A percentile compares a stretch with the other conserved stretches of the same genome.
Conservation (phyloP, 2,329 filamentous ascomycete species). For the Diaporthe helianthi region DNA sequence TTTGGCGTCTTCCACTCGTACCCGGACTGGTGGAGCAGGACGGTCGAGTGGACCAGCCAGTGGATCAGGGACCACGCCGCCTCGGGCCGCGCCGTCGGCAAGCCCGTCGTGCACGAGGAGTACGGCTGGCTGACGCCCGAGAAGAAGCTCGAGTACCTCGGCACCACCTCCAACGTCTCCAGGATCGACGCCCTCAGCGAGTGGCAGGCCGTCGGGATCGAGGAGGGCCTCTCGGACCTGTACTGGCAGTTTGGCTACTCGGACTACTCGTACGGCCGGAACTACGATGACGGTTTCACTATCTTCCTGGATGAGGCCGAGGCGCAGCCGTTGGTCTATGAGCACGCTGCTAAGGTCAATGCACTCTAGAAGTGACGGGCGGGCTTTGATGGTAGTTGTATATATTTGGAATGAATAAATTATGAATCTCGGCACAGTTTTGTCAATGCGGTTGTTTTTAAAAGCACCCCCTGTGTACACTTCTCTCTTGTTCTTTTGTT, state of each 20-base stretch:
- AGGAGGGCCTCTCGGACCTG: conserved; percentile 58
- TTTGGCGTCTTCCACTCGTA: conserved; percentile 64
- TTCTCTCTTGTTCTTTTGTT: not conserved
- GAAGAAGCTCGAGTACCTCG: conserved; percentile 53
- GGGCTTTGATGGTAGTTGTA: not conserved
- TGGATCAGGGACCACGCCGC: conserved; percentile 62
- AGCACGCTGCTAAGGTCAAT: conserved; percentile 45
- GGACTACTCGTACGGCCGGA: conserved; percentile 59
- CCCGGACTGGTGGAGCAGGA: conserved; percentile 63
- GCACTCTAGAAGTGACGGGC: not conserved
- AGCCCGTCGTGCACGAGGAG: conserved; percentile 63
- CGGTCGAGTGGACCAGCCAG: conserved; percentile 57
- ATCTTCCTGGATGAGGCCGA: conserved; percentile 60
- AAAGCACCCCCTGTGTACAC: no score
- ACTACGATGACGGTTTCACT: conserved; percentile 63
- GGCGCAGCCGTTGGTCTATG: conserved; percentile 51
- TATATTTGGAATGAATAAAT: not conserved
- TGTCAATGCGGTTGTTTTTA: not conserved
- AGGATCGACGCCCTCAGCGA: conserved; percentile 52
- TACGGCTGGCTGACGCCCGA: conserved; percentile 62
- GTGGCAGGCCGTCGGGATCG: conserved; percentile 57
- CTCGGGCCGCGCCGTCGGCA: conserved; percentile 49
- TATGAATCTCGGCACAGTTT: no score
- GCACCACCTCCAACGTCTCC: conserved; percentile 51
- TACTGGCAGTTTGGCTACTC: conserved; percentile 64